Evolutionary conservation across 1,284 basidiomycete genomes (phyloP), one percentile per base, ranked within the genome.

Genomic region (Moniliella sp.): DNA sequence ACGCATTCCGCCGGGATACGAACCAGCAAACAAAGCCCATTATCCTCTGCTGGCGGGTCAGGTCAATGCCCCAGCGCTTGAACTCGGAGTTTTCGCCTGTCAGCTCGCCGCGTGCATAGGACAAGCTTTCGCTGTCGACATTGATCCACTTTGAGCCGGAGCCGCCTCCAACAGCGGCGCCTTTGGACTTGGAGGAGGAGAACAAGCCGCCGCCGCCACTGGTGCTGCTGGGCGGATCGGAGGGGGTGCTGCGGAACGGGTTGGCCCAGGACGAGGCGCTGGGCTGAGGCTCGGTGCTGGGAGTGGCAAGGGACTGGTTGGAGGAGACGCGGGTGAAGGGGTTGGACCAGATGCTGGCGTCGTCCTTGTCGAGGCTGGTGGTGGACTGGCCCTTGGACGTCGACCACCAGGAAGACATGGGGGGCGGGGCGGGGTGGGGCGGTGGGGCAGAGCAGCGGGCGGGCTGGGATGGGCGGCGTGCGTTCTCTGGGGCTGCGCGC

Each of bases 31-130:
- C 42, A 14, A 52, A 52, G 1, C 49, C 49, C 10, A 48, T 50
- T 18, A 52, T 27, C 3, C 49, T 31, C 31, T 52, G 48, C 26
- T 48, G 46, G 9, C 49, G 33, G 5, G 48, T 50, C 15, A 52
- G 33, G 15, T 52, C 48, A 26, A 50, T 46, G 25, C 49, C 49
- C 10, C 48, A 38, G n/a, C n/a, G n/a, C 29, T 48, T 46, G 30
- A 52, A 52, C 28, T 46, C 48, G 18, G 43, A 42, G 21, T 40
- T 39, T 31, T 52, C 49, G 28, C 49, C 49, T 0, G 48, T 50
- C 25, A 52, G 39, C 23, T 52, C 46, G 23, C 48, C 47, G 10
- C 42, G 37, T 16, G 44, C 34, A 38, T 46, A 46, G 25, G 45
- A 46, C 40, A 49, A 30, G 32, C 43, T 36, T 0, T 46, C 25